Evolutionary conservation across 768 basidiomycete genomes (phyloP).

Genomic region (Kwoniella sp.): DNA sequence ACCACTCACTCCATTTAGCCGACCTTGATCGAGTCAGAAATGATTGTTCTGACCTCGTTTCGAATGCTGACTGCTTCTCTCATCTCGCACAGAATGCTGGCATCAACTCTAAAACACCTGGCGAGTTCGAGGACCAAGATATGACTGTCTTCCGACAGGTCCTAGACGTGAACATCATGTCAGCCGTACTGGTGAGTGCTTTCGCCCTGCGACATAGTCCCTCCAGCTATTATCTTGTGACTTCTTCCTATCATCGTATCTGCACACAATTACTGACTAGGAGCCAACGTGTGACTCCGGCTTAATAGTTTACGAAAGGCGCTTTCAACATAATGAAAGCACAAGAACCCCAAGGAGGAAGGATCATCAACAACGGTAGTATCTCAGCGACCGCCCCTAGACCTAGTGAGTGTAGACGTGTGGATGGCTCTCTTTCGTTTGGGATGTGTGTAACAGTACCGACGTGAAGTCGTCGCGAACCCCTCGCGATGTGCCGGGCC

Average conservation of each 20-base stretch:
- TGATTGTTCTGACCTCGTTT: too few species aligned
- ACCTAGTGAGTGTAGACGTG: constrained; percentile 52
- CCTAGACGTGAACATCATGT: constrained; percentile 72
- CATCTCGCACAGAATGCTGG: constrained; percentile 71
- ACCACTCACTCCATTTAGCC: too few species aligned
- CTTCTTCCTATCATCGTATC: constrained; percentile 6
- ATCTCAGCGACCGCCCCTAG: constrained; percentile 55
- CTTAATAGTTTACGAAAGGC: constrained; percentile 66
- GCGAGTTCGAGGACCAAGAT: constrained; percentile 65
- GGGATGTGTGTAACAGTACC: too few species aligned
- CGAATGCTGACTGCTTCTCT: not conserved
- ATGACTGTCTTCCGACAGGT: constrained; percentile 58
- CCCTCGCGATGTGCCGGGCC: too few species aligned
- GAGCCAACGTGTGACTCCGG: too few species aligned
- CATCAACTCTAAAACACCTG: constrained; percentile 60
- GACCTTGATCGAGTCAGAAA: too few species aligned
- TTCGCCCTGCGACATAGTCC: not conserved
- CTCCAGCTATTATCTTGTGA: too few species aligned
- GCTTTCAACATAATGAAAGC: constrained; percentile 73
- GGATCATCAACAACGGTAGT: constrained; percentile 81
- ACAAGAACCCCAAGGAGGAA: constrained; percentile 73
- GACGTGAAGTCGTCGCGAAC: too few species aligned
- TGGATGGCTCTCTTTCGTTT: not conserved
- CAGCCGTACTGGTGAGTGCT: constrained; percentile 63
- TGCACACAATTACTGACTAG: too few species aligned